Evolutionary conservation across 352 stramenopile species (phyloP).

Genomic region (Phytophthora megakarya): DNA sequence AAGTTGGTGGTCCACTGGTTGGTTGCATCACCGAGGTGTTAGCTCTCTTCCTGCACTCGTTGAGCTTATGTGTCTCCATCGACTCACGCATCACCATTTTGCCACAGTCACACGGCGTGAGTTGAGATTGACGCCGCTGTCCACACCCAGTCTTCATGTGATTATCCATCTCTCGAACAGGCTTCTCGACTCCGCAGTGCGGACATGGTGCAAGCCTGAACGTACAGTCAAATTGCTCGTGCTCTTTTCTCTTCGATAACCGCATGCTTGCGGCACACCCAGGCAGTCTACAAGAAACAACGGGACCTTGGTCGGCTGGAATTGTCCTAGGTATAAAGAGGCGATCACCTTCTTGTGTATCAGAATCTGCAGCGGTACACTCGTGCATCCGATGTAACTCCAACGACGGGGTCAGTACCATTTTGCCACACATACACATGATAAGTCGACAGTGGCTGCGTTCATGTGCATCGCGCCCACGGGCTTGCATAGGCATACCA

Average conservation of each 20-base stretch:
- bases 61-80: constrained; percentile 54
- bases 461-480: constrained; percentile 66
- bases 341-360: too few relatives aligned
- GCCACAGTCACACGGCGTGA: constrained; percentile 60
- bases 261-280: constrained; percentile 20
- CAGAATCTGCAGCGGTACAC: constrained; percentile 38
- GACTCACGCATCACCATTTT: constrained; percentile 68
- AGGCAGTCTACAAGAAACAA: constrained; percentile 19
- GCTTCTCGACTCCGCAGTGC: constrained; percentile 46
- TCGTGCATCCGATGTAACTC: constrained; percentile 61
- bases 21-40: background rate
- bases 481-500: constrained; percentile 50
- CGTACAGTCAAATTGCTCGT: constrained; percentile 34
- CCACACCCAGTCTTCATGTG: constrained; percentile 58
- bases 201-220: constrained; percentile 59
- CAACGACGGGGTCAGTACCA: constrained; percentile 62
- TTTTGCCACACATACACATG: constrained; percentile 70
- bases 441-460: constrained; percentile 67
- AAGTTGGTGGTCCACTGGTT: background rate
- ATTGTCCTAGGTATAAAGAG: constrained; percentile 1
- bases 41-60: constrained; percentile 45
- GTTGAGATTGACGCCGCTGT: constrained; percentile 28
- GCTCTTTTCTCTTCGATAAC: constrained; percentile 8
- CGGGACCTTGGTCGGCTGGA: constrained; percentile 9
- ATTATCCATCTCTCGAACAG: constrained; percentile 40